Percentiles rank a stretch among this genome's conserved stretches.
Evolutionary conservation across 169 alveolate genomes (phyloP).

Genomic region (Amoebophrya sp.): DNA sequence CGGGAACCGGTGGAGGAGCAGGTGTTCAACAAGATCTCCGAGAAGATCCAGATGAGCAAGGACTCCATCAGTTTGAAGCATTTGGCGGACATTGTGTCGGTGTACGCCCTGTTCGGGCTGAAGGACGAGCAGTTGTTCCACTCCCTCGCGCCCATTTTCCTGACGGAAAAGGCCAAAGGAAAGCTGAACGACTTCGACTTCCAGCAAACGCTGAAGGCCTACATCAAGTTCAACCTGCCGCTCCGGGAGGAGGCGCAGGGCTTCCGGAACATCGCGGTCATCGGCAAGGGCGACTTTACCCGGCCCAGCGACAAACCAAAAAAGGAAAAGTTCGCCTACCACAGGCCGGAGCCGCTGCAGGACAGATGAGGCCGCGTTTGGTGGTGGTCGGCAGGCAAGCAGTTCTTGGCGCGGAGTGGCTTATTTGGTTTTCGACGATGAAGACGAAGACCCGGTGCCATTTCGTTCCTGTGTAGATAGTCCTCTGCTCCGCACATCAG

Average conservation of each 20-base stretch:
- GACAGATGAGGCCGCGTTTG: not conserved
- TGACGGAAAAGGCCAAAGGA: not conserved
- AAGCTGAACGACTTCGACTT: not conserved
- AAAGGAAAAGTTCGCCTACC: not conserved
- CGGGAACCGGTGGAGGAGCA: not conserved
- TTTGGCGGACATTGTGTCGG: not conserved
- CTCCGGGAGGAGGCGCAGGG: slow-evolving; percentile 23
- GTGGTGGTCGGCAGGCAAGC: too few relatives aligned
- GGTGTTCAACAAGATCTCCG: not conserved
- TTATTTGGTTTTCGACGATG: too few relatives aligned
- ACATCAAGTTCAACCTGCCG: not conserved
- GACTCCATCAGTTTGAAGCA: not conserved
- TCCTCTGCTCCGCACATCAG: too few relatives aligned
- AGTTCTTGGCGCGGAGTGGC: too few relatives aligned
- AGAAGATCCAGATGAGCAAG: not conserved
- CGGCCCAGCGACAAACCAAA: slow-evolving; percentile 26
- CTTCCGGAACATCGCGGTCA: slow-evolving; percentile 1
- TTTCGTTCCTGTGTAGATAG: too few relatives aligned
- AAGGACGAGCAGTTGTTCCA: not conserved
- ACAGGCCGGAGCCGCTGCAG: not conserved
- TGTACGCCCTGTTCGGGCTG: not conserved
- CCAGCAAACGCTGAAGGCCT: not conserved
- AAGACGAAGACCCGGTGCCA: too few relatives aligned
- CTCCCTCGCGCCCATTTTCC: not conserved
- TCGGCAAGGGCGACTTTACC: slow-evolving; percentile 32